Evolutionary conservation across 1,284 basidiomycete species (phyloP), one percentile per base, ranked within the genome.

Genomic region (Cryptococcus maquisensis): DNA sequence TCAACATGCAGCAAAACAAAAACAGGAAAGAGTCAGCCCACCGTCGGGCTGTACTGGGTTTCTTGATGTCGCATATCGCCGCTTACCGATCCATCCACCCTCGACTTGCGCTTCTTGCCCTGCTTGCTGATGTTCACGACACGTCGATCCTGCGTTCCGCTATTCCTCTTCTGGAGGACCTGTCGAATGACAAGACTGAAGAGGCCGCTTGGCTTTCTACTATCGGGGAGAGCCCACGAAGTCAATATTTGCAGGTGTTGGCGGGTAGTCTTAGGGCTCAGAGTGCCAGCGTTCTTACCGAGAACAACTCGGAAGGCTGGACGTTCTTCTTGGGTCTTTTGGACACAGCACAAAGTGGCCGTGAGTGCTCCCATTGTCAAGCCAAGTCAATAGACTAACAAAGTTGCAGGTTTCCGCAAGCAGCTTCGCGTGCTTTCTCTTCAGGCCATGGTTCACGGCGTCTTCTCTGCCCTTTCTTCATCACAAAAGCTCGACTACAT

Each of bases 21-120:
- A 79, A 79, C 58, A 87, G 84, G 75, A 87, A 86, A 67, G 81
- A 84, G 47, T 67, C 79, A 6, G 80, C 82, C 52, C 86, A 87
- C 73, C 90, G 86, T 65, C 83, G 85, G 57, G 82, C 84, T 12
- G 78, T 93, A 45, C 69, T 91, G 37, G 90, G 86, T 68, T 95
- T 83, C 74, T 72, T 97, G 1, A 75, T 90, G 15, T 95, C 93
- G 2, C 95, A 98, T 71, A 80, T 87, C 47, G 80, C 83, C 37
- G 82, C 83, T 5, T 83, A 88, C 67, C 76, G 79, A 4, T 71
- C 82, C 6, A 71, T 81, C 4, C 56, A 67, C 0, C 79, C 82
- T 36, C 83, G 84, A 52, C 71, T 83, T 13, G 72, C 77, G 8
- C 74, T 97, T 1, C 78, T 97, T 23, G 77, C 75, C 40, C 80